Base-by-base conservation (phyloP, 2,329 filamentous ascomycete genomes). In the Aspergillus sclerotialis region DNA sequence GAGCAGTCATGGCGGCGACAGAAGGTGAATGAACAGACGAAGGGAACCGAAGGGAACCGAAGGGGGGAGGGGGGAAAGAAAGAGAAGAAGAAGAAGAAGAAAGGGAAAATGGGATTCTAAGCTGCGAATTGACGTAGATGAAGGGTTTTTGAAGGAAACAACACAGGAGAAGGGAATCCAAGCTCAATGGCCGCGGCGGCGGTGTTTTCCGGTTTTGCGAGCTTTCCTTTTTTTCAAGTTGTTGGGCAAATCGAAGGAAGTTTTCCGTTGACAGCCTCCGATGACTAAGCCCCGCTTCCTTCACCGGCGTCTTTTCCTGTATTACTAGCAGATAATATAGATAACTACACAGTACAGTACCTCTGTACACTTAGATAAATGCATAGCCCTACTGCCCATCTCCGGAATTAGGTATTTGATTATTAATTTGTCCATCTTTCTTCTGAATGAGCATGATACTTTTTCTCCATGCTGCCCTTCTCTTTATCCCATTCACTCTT, bases 1-100 rank as follows among this genome's bases (percentile, higher is more conserved):
- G 65, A 56, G 69, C 68, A 56, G 73, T 70, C 76, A 80, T 80
- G 36, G 56, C 61, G 19, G 19, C n/a, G n/a, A n/a, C n/a, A n/a
- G n/a, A 10, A 10, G 19, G 19, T 23, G 19, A 7, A 10, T 23
- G 19, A 10, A 10, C 47, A 29, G 34, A 13, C 60, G 67, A 52
- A 55, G 51, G 56, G 56, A 57, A 40, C 37, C 17, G 32, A 37
- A 79, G 73, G 72, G 64, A 78, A 37, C 73, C 42, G 56, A 68
- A 60, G 31, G 59, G 53, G 18, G 25, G 23, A 31, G 16, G 14
- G 33, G 38, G 28, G 30, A 41, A 29, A 32, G 31, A 36, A 28
- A 43, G 28, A 28, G 39, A 30, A 33, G 39, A 44, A 43, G 39
- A 42, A 36, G 31, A 37, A 25, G 38, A 43, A 39, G 38, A 41